A percentile compares a stretch with the other conserved stretches of the same genome.
phyloP scores from a whole-genome alignment of 208 protist species.

The Phytomonas francai region DNA sequence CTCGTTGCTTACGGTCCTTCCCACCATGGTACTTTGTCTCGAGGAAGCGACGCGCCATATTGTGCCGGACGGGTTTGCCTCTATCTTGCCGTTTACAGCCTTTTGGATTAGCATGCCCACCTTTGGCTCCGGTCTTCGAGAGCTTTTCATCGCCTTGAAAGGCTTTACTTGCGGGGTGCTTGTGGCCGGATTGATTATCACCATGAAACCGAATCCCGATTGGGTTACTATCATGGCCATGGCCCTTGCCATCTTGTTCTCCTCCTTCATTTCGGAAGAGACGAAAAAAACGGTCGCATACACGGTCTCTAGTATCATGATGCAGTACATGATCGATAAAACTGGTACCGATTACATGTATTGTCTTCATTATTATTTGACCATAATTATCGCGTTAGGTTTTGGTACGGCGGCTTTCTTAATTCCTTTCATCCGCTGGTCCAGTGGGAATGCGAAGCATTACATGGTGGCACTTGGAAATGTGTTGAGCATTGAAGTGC shows the following conservation, averaged over 20 bases:
- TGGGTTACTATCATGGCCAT: slow-evolving; percentile 72
- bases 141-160: slow-evolving; percentile 74
- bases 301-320: slow-evolving; percentile 67
- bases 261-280: slow-evolving; percentile 76
- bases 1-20: slow-evolving; percentile 76
- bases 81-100: slow-evolving; percentile 70
- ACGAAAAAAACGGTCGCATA: slow-evolving; percentile 88
- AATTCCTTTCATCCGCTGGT: slow-evolving; percentile 85
- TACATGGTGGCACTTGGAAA: slow-evolving; percentile 75
- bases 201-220: slow-evolving; percentile 29
- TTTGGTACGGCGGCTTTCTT: slow-evolving; percentile 78
- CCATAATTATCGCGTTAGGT: slow-evolving; percentile 54
- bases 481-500: slow-evolving; percentile 79
- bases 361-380: slow-evolving; percentile 66
- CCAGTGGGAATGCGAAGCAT: slow-evolving; percentile 62
- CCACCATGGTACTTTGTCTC: slow-evolving; percentile 80
- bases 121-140: slow-evolving; percentile 73
- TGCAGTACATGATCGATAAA: slow-evolving; percentile 63
- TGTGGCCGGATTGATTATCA: slow-evolving; percentile 60
- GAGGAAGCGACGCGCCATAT: slow-evolving; percentile 52
- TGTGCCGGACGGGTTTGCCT: slow-evolving; percentile 55
- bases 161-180: slow-evolving; percentile 69
- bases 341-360: slow-evolving; percentile 47
- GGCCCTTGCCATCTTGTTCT: slow-evolving; percentile 70
- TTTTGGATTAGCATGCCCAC: slow-evolving; percentile 89